A percentile compares a stretch with the other conserved stretches of the same genome.
phyloP scores from a whole-genome alignment of 495 filamentous ascomycete genomes.

The Tetracladium setigerum region DNA sequence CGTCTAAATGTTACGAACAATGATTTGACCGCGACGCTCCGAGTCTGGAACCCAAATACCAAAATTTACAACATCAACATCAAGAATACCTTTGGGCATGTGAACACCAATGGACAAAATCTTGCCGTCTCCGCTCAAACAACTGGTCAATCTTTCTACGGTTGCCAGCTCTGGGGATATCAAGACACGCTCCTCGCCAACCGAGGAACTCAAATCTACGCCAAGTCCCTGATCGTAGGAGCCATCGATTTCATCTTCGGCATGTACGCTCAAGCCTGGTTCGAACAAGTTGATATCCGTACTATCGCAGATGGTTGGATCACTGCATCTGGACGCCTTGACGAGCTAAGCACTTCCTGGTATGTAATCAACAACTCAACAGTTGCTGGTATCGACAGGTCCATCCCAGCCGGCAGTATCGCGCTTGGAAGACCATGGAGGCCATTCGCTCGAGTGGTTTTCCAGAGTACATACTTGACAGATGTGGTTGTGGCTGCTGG shows the following conservation, averaged over 20 bases:
- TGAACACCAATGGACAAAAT: constrained; percentile 12
- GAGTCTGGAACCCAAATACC: constrained; percentile 14
- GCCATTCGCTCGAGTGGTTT: constrained; percentile 19
- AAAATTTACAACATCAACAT: constrained; percentile 17
- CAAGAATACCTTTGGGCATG: constrained; percentile 15
- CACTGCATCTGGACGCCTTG: constrained; percentile 24
- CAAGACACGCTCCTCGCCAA: constrained; percentile 39
- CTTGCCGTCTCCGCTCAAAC: constrained; percentile 12
- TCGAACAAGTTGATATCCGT: constrained; percentile 13
- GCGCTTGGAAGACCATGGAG: constrained; percentile 22
- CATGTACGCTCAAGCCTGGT: constrained; percentile 21
- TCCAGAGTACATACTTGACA: constrained; percentile 19
- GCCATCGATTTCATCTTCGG: constrained; percentile 27
- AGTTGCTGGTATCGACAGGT: constrained; percentile 4
- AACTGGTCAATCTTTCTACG: constrained; percentile 27
- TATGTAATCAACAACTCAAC: constrained; percentile 28
- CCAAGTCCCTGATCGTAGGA: constrained; percentile 28
- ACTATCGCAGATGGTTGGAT: constrained; percentile 22
- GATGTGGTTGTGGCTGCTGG: constrained; percentile 17
- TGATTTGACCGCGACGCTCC: constrained; percentile 14
- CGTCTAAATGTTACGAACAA: constrained; percentile 8
- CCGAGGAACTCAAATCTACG: constrained; percentile 37
- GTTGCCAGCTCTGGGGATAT: constrained; percentile 35
- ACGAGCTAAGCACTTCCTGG: constrained; percentile 19
- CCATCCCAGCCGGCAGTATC: constrained; percentile 9